Percentiles rank a stretch among this genome's conserved stretches.
Conservation (phyloP, 1,139 yeast genomes). For the Candida sp. region DNA sequence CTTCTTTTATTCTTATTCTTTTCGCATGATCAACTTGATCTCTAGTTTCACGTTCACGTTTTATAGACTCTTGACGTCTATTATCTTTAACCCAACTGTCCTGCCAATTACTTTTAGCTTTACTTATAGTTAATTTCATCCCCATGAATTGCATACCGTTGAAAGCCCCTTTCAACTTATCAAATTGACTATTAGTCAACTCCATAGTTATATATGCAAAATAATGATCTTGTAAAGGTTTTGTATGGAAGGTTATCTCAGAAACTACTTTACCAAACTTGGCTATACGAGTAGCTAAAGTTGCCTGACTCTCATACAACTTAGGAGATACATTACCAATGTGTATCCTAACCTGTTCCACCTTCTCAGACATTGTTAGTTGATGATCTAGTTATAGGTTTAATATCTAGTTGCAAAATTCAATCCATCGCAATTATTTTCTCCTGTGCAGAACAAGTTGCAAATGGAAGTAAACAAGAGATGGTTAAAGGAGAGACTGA, state of each 20-base stretch:
- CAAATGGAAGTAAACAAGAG: conserved; percentile 1
- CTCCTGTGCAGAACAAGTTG: neutral
- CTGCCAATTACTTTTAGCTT: conserved; percentile 34
- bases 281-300: conserved; percentile 42
- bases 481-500: conserved; percentile 7
- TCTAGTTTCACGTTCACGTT: conserved; percentile 22
- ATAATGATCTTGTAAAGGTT: conserved; percentile 45
- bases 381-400: neutral
- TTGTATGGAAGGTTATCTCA: conserved; percentile 48
- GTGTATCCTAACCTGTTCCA: conserved; percentile 40
- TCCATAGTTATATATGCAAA: conserved; percentile 69
- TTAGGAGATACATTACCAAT: conserved; percentile 64
- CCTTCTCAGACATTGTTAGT: neutral
- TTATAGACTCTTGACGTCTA: conserved; percentile 31
- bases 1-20: conserved; percentile 40
- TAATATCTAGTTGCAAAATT: neutral
- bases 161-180: conserved; percentile 51
- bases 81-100: conserved; percentile 43
- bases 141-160: conserved; percentile 79
- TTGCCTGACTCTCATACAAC: conserved; percentile 40
- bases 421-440: neutral
- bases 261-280: conserved; percentile 47
- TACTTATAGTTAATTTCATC: conserved; percentile 52
- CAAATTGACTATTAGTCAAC: conserved; percentile 41
- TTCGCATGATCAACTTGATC: conserved; percentile 39